Evolutionary conservation across 2,329 filamentous ascomycete species (phyloP), one percentile per base, ranked within the genome.

Genomic region (Pseudodiploospora longispora): DNA sequence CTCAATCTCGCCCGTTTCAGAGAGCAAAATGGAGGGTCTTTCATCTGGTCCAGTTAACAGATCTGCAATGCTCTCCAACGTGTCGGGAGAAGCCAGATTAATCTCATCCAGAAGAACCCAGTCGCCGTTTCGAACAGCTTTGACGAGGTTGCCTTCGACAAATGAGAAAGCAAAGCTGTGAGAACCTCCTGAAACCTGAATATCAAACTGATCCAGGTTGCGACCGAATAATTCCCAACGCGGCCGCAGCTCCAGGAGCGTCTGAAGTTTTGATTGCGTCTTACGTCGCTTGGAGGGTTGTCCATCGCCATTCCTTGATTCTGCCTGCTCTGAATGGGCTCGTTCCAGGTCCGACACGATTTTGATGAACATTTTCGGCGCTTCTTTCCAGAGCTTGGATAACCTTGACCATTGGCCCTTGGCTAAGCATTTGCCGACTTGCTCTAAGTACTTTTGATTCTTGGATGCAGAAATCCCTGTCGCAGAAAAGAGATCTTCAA

Each of bases 41-140:
- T 81, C 80, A 48, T 80, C 79, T 7, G 79, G 75, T 6, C 86
- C 86, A 42, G 84, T 82, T 42, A 99, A 72, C 6, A 99, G 74
- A 64, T 95, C 91, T 4, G 88, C 85, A 47, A 99, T 86, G 50
- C 89, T 90, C 63, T 98, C 93, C 4, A 99, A 69, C 0, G 93
- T 97, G 59, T 98, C 94, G 1, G 93, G 83, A 0, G 91, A 91
- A 5, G 93, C 93, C 49, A 99, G 69, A 60, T 98, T 99, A 57
- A 99, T 95, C 64, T 99, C 93, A 59, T 99, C 93, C 28, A 97
- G 75, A 12, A 99, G 74, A 29, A 98, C 85, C 93, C 93, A 99
- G 62, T 96, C 89, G 6, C 93, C 93, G 58, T 96, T 95, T 35
- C 91, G 78, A 27, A 91, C 82, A n/a, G 94, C 93, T 65, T 94